Base-by-base conservation (phyloP, 1,139 yeast genomes). In the Saccharomyces hybrid region DNA sequence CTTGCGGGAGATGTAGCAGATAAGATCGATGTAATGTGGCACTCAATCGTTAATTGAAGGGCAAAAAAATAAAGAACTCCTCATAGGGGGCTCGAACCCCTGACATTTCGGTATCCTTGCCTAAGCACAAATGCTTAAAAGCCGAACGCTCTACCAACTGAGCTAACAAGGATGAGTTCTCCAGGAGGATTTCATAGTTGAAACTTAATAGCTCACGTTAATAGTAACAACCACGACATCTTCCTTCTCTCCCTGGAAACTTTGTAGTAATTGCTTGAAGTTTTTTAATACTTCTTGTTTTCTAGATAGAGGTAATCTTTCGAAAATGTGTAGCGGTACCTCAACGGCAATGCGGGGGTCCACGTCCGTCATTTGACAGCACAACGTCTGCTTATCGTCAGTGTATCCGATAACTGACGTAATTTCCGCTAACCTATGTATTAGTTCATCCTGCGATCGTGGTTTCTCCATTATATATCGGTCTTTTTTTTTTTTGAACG, bases 81-180 rank as follows among this genome's bases (percentile, higher is more conserved):
- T 67, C 71, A 67, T 67, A 67, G 70, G 70, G 72, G 71, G 71
- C 69, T 68, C 71, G 71, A 68, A 68, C 71, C 70, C 71, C 71
- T 68, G 71, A 67, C 71, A 67, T 67, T 67, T 68, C 71, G 70
- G 69, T 67, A 54, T 60, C 69, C 68, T 64, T 61, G 69, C 59
- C 55, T 60, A 58, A 64, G 48, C 57, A 58, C 47, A 46, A 8
- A 27, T 54, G 63, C 63, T 59, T 65, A 67, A 67, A 67, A 66
- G 68, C 67, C 69, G 68, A 66, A 65, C 68, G 69, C 69, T 65
- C 69, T 64, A 64, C 68, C 69, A 65, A 64, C 68, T 65, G 71
- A 68, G 71, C 70, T 66, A 66, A 66, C 70, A 66, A 66, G 70
- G 70, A 66, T 62, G 70, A 66, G 70, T 65, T 65, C 67, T 60